phyloP scores from a whole-genome alignment of 169 alveolate species.

The Plasmodium fragile region DNA sequence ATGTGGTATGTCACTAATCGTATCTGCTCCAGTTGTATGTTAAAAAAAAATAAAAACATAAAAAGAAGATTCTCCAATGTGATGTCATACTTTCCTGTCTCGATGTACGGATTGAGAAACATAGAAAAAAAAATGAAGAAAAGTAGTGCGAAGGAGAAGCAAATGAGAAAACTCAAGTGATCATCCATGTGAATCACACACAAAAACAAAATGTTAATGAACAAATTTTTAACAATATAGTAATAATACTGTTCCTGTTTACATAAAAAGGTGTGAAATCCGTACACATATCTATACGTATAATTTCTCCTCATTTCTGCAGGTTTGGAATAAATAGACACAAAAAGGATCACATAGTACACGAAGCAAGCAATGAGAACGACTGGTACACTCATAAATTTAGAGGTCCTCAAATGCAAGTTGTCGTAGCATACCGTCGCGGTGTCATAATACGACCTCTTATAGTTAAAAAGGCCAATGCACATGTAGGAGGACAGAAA shows the following conservation, averaged over 20 bases:
- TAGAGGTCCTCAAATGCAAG: conserved; percentile 7
- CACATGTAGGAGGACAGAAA: conserved; percentile 70
- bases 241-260: conserved; percentile 35
- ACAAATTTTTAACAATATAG: conserved; percentile 31
- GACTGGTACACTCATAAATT: conserved; percentile 15
- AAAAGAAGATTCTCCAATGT: conserved; percentile 45
- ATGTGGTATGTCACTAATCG: conserved; percentile 68
- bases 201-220: conserved; percentile 58
- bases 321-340: conserved; percentile 21
- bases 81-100: neutral
- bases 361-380: conserved; percentile 23
- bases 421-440: conserved; percentile 30
- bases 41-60: conserved; percentile 75
- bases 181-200: conserved; percentile 21
- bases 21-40: conserved; percentile 64
- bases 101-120: conserved; percentile 48
- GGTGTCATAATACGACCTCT: conserved; percentile 61
- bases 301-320: neutral
- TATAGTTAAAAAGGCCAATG: conserved; percentile 49
- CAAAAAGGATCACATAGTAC: conserved; percentile 19
- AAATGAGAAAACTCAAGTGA: conserved; percentile 42
- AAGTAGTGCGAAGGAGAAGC: conserved; percentile 43
- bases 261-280: conserved; percentile 71
- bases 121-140: conserved; percentile 44
- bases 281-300: conserved; percentile 43